Evolutionary conservation across 495 filamentous ascomycete genomes (phyloP).

Genomic region (Jackrogersella multiformis): DNA sequence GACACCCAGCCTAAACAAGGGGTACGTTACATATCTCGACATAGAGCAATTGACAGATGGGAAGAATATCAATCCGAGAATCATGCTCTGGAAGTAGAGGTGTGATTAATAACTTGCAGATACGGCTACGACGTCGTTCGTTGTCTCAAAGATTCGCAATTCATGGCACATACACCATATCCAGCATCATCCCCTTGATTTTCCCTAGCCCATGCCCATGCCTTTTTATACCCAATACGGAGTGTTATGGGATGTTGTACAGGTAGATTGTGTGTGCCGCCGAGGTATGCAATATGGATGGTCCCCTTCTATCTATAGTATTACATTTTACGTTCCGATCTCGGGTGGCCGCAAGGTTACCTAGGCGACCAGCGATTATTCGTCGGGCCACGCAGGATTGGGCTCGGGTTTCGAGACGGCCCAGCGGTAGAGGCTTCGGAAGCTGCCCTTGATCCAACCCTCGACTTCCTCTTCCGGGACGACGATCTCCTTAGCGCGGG

Average conservation of each 20-base stretch:
- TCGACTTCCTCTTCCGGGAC: constrained; percentile 73
- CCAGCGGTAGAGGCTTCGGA: constrained; percentile 57
- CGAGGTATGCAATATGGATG: constrained; percentile 18
- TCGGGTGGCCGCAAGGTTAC: not conserved
- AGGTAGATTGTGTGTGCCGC: constrained; percentile 3
- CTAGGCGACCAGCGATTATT: constrained; percentile 7
- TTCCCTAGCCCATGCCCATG: not conserved
- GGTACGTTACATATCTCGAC: not conserved
- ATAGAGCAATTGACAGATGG: not conserved
- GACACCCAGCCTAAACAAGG: not conserved
- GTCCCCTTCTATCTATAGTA: constrained; percentile 28
- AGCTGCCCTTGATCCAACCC: constrained; percentile 65
- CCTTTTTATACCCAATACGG: constrained; percentile 17
- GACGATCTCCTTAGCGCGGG: constrained; percentile 67
- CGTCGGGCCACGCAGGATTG: constrained; percentile 39
- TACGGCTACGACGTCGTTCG: not conserved
- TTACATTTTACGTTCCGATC: constrained; percentile 17
- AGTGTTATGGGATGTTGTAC: constrained; percentile 14
- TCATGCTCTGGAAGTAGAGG: constrained; percentile 29
- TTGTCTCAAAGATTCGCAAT: not conserved
- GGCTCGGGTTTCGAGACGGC: constrained; percentile 45
- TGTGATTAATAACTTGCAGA: constrained; percentile 26
- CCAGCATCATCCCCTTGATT: not conserved
- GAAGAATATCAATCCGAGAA: not conserved
- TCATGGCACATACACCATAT: not conserved